phyloP scores from a whole-genome alignment of 768 basidiomycete genomes.

The Amanita molliuscula region DNA sequence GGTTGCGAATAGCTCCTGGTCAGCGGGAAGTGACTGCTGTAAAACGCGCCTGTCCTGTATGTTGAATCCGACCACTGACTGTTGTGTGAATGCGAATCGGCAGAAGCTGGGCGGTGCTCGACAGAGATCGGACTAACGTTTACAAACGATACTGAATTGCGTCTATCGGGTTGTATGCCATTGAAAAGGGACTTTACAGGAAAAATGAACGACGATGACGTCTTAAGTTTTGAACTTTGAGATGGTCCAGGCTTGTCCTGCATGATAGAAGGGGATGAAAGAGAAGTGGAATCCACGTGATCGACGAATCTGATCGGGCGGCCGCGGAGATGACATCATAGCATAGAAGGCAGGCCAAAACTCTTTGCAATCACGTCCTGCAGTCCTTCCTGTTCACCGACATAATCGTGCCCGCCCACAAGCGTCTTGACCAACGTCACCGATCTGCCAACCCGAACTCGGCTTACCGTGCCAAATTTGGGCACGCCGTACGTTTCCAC shows the following conservation, averaged over 20 bases:
- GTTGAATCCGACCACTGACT: background rate
- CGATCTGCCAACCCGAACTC: slow-evolving; percentile 29
- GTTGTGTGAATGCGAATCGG: background rate
- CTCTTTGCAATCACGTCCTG: slow-evolving; percentile 48
- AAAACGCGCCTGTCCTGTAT: background rate
- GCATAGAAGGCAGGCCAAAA: slow-evolving; percentile 16
- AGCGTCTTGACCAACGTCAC: slow-evolving; percentile 51
- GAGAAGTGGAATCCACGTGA: background rate
- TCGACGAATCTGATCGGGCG: too few species aligned
- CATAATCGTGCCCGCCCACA: slow-evolving; percentile 51
- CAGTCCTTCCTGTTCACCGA: slow-evolving; percentile 62
- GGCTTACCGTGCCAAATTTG: slow-evolving; percentile 49
- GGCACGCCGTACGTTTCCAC: slow-evolving; percentile 35
- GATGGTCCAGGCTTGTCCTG: slow-evolving; percentile 6
- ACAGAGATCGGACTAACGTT: background rate
- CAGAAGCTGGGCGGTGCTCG: background rate
- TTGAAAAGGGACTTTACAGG: slow-evolving; percentile 30
- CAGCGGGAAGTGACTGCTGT: background rate
- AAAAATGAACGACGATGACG: slow-evolving; percentile 23
- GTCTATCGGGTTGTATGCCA: slow-evolving; percentile 23
- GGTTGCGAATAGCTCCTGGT: background rate
- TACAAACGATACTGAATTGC: background rate
- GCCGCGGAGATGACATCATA: background rate
- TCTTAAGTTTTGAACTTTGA: background rate
- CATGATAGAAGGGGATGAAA: background rate